phyloP scores from a whole-genome alignment of 179 eudicot genomes.

The Heliamphora pulchella region DNA sequence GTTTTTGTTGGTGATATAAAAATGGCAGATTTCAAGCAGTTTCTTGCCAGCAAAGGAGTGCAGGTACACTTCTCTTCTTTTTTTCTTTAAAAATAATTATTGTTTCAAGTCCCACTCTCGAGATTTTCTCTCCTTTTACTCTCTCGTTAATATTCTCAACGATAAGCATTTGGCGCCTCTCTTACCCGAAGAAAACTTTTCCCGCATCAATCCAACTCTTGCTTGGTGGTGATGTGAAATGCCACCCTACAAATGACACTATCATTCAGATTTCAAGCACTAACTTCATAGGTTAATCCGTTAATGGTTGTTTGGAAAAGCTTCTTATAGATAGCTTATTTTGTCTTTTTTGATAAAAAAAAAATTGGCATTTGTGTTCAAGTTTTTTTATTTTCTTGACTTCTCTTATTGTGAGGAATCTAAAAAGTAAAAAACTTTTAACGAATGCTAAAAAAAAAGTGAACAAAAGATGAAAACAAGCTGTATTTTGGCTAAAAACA shows the following conservation, averaged over 20 bases:
- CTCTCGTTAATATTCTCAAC: neutral
- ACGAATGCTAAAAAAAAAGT: too few species aligned
- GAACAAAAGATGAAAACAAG: too few species aligned
- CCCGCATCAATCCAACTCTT: neutral
- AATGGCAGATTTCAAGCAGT: constrained; percentile 95
- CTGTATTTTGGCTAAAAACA: too few species aligned
- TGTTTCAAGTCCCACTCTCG: neutral
- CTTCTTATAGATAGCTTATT: too few species aligned
- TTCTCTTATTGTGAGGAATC: too few species aligned
- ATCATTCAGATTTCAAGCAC: neutral
- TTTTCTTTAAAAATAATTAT: neutral
- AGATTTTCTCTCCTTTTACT: neutral
- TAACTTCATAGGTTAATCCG: neutral
- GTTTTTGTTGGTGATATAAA: constrained; percentile 90
- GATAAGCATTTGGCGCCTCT: too few species aligned
- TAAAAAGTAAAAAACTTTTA: too few species aligned
- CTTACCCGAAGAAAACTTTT: neutral
- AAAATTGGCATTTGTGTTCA: too few species aligned
- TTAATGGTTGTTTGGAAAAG: neutral
- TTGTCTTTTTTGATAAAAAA: too few species aligned
- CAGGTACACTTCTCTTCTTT: constrained; percentile 44
- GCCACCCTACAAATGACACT: neutral
- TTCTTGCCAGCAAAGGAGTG: constrained; percentile 76
- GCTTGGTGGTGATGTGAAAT: neutral
- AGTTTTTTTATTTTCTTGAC: too few species aligned